Base-by-base conservation (phyloP, 345 rosid genomes). In the Dimocarpus longan region DNA sequence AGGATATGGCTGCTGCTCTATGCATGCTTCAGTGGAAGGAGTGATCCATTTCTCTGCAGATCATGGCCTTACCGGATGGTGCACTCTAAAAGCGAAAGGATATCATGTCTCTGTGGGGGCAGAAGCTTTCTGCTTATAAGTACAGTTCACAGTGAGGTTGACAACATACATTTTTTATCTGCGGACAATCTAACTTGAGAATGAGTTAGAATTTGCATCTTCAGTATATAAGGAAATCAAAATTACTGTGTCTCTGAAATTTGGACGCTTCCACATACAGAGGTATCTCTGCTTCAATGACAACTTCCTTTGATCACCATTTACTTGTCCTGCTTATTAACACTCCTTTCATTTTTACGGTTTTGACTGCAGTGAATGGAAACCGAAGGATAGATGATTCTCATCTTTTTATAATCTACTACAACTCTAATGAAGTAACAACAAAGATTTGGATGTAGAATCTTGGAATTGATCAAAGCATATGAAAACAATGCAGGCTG, bases 261-360 rank as follows among this genome's bases (percentile, higher is more conserved):
- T 37, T 24, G n/a, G 75, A 66, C 75, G 56, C 64, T 48, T n/a
- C n/a, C 39, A 15, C 68, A 15, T 37, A 10, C 54, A 67, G 52
- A 80, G 81, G 80, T 73, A 62, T 64, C 28, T 50, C 21, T 42
- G 19, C 19, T 74, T 64, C 78, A 46, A 43, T 76, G 50, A 11
- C 39, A 21, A 9, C 5, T 32, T 68, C n/a, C 12, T 32, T 12
- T 2, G 8, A 59, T 40, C 16, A 0, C 52, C 0, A 28, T 39
- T 60, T 52, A 40, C 26, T 57, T 21, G 63, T 42, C 13, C 59
- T 46, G 48, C 68, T 59, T 59, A 62, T 26, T 19, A 6, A 13
- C 44, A 10, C 40, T 62, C 57, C 24, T 43, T 22, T 5, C 54
- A 22, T 52, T 39, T 6, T 26, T 19, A 8, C 10, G 11, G 12